These are phyloP conservation scores for Pseudonectria buxi DNA, from an alignment of 2,329 filamentous ascomycete species.

Conservation along the genomic window DNA sequence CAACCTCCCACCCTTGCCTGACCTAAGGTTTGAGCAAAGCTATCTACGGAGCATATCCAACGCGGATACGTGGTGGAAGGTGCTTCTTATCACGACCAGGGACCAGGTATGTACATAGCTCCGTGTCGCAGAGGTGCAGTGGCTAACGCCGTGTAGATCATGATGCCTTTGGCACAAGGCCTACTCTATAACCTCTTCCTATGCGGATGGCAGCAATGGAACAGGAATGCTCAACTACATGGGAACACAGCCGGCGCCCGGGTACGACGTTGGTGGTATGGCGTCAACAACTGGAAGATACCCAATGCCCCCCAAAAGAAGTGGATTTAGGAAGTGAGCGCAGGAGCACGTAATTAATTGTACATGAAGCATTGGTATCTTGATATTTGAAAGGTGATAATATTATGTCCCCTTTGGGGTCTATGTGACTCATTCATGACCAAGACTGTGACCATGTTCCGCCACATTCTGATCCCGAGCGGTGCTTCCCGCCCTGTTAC, in stretches of 20 bases:
- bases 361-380: constrained; percentile 7
- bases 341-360: not conserved
- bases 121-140: too few species aligned
- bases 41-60: constrained; percentile 83
- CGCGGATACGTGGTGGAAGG: constrained; percentile 71
- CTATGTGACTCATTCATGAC: constrained; percentile 1
- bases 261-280: constrained; percentile 89
- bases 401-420: constrained; percentile 3
- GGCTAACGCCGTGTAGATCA: constrained; percentile 44
- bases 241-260: constrained; percentile 71
- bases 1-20: constrained; percentile 62
- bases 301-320: constrained; percentile 33
- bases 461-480: not conserved
- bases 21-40: constrained; percentile 95
- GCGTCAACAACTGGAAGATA: constrained; percentile 82
- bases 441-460: constrained; percentile 1
- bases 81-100: constrained; percentile 76
- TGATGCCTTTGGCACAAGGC: constrained; percentile 84
- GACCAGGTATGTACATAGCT: constrained; percentile 64
- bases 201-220: constrained; percentile 86
- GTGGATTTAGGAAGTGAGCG: not conserved
- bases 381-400: constrained; percentile 1
- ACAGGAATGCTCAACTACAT: constrained; percentile 67
- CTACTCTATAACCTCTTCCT: constrained; percentile 81
- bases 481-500: too few species aligned